Evolutionary conservation across 495 filamentous ascomycete species (phyloP).

Genomic region (Penicillium bialowiezense): DNA sequence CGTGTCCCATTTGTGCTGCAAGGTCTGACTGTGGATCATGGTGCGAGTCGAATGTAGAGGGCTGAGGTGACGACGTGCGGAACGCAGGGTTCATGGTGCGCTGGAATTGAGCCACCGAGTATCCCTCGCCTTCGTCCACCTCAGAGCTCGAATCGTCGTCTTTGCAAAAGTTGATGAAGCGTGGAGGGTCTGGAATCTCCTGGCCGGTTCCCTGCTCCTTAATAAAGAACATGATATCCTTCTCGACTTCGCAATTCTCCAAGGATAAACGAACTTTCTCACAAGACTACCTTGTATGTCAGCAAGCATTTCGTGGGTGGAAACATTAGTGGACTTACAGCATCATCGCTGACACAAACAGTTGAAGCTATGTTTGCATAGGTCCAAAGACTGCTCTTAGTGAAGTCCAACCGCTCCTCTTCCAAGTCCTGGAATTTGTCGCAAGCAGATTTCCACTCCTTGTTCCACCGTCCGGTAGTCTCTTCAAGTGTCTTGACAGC

Average conservation of each 20-base stretch:
- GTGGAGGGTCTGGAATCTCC: conserved; percentile 95
- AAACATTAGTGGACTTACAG: conserved; percentile 45
- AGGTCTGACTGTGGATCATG: conserved; percentile 75
- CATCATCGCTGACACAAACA: conserved; percentile 98
- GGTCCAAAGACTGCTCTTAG: conserved; percentile 94
- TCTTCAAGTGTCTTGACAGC: conserved; percentile 93
- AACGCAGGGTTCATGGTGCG: conserved; percentile 93
- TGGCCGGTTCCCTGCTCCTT: conserved; percentile 86
- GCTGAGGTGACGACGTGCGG: conserved; percentile 85
- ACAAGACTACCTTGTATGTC: conserved; percentile 59
- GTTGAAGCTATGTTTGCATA: conserved; percentile 97
- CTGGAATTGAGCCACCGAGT: conserved; percentile 93
- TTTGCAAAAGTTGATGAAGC: conserved; percentile 97
- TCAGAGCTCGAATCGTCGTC: conserved; percentile 83
- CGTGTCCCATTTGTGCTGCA: conserved; percentile 60
- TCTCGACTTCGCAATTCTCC: conserved; percentile 94
- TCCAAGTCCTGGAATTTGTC: conserved; percentile 99
- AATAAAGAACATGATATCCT: conserved; percentile 90
- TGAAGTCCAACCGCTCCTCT: conserved; percentile 94
- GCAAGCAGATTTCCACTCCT: conserved; percentile 95
- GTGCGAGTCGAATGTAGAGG: conserved; percentile 84
- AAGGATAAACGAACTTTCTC: conserved; percentile 95
- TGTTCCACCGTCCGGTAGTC: conserved; percentile 93
- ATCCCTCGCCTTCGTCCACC: conserved; percentile 77
- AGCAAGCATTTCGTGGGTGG: conserved; percentile 15